Evolutionary conservation across 164 flowering plant species (phyloP).

Genomic region (Aristolochia californica): DNA sequence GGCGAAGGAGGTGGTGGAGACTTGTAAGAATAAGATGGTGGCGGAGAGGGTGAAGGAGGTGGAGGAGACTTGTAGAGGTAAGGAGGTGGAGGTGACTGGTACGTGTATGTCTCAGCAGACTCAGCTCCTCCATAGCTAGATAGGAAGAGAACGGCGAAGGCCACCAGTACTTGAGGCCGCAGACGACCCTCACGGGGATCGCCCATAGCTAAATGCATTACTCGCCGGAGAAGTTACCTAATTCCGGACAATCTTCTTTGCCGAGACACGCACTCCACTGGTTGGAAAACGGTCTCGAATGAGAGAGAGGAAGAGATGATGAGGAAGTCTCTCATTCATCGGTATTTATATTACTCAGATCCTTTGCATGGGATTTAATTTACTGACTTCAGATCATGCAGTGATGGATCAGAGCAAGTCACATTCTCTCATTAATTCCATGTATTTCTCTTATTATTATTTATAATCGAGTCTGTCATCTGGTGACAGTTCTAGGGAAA

Average conservation of each 20-base stretch:
- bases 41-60: conserved; percentile 10
- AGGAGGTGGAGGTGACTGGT: conserved; percentile 24
- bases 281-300: too few species aligned
- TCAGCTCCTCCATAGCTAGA: not conserved
- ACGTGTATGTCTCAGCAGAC: not conserved
- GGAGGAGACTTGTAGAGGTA: conserved; percentile 24
- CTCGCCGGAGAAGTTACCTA: not conserved
- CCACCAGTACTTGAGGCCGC: conserved; percentile 1
- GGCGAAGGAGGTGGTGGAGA: conserved; percentile 31
- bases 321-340: not conserved
- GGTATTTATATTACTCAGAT: too few species aligned
- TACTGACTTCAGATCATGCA: too few species aligned
- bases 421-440: too few species aligned
- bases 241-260: not conserved
- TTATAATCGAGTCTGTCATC: too few species aligned
- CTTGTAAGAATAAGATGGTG: conserved; percentile 12
- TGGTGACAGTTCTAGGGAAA: too few species aligned
- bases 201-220: not conserved
- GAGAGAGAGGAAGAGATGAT: not conserved
- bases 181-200: conserved; percentile 4
- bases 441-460: too few species aligned
- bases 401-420: too few species aligned
- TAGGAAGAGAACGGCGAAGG: not conserved
- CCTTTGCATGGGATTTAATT: too few species aligned
- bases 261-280: not conserved